Conservation (phyloP, 257 asterid species). For the Scutellaria galericulata region DNA sequence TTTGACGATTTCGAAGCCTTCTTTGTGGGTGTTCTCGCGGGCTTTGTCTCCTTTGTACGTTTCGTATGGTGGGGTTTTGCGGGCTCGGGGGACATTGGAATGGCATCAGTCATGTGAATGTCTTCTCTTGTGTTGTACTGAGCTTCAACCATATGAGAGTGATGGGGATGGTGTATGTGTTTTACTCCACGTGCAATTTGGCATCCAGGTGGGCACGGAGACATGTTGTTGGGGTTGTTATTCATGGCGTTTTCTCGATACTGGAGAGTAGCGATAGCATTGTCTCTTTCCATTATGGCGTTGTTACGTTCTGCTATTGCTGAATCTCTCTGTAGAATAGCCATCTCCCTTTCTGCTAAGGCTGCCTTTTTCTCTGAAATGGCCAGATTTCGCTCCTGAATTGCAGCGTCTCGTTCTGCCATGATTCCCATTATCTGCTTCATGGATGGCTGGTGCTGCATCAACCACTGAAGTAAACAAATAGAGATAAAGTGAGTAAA, state of each 20-base stretch:
- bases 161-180: slow-evolving; percentile 80
- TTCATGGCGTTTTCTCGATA: slow-evolving; percentile 64
- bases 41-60: slow-evolving; percentile 70
- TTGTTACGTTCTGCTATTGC: slow-evolving; percentile 86
- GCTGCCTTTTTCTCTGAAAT: slow-evolving; percentile 91
- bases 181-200: slow-evolving; percentile 75
- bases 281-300: slow-evolving; percentile 89
- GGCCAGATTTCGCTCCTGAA: slow-evolving; percentile 89
- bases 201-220: slow-evolving; percentile 79
- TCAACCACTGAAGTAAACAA: slow-evolving; percentile 70
- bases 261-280: slow-evolving; percentile 83
- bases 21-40: slow-evolving; percentile 33
- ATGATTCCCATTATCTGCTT: slow-evolving; percentile 90
- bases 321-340: slow-evolving; percentile 81
- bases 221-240: slow-evolving; percentile 37
- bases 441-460: slow-evolving; percentile 98
- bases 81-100: slow-evolving; percentile 60
- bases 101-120: slow-evolving; percentile 49
- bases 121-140: slow-evolving; percentile 57
- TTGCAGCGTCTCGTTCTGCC: slow-evolving; percentile 96
- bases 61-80: slow-evolving; percentile 66
- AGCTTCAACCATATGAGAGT: slow-evolving; percentile 59
- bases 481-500: background rate
- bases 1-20: slow-evolving; percentile 61
- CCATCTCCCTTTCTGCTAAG: slow-evolving; percentile 89